These are phyloP conservation scores for Sphaerulina musiva DNA, from an alignment of 2,329 filamentous ascomycete genomes.

Conservation along the genomic window DNA sequence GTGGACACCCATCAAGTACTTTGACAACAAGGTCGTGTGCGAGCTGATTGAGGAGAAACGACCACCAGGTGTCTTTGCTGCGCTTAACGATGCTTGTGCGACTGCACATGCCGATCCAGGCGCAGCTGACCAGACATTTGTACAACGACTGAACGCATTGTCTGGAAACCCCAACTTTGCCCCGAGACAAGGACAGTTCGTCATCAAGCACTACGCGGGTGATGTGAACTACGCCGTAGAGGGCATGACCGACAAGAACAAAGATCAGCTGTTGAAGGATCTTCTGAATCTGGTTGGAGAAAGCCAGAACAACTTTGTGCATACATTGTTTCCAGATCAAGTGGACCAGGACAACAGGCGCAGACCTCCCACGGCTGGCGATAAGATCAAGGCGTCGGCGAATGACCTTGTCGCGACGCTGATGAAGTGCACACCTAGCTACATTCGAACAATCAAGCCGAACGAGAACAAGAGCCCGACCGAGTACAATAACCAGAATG, in stretches of 20 bases:
- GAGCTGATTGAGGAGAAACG: constrained; percentile 89
- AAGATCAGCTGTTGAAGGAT: constrained; percentile 93
- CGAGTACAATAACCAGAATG: constrained; percentile 87
- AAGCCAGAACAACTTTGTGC: constrained; percentile 79
- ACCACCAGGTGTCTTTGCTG: constrained; percentile 87
- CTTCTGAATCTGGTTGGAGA: constrained; percentile 77
- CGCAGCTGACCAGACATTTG: constrained; percentile 92
- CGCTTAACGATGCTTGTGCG: constrained; percentile 94
- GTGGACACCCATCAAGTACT: constrained; percentile 99
- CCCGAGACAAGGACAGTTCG: constrained; percentile 88
- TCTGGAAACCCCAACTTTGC: constrained; percentile 82
- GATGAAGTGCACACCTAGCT: constrained; percentile 96
- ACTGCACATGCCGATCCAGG: constrained; percentile 95
- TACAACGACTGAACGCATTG: constrained; percentile 85
- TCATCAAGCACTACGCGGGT: constrained; percentile 97
- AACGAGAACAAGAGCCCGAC: constrained; percentile 97
- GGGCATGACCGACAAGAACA: constrained; percentile 99
- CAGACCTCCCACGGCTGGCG: constrained; percentile 86
- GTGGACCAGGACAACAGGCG: constrained; percentile 95
- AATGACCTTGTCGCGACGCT: constrained; percentile 91
- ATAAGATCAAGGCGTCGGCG: constrained; percentile 90
- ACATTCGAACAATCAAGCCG: constrained; percentile 98
- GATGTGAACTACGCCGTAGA: constrained; percentile 92
- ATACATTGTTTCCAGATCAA: constrained; percentile 81
- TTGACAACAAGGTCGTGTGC: constrained; percentile 98